Evolutionary conservation across 495 filamentous ascomycete genomes (phyloP).

Genomic region (Neurospora sublineolata): DNA sequence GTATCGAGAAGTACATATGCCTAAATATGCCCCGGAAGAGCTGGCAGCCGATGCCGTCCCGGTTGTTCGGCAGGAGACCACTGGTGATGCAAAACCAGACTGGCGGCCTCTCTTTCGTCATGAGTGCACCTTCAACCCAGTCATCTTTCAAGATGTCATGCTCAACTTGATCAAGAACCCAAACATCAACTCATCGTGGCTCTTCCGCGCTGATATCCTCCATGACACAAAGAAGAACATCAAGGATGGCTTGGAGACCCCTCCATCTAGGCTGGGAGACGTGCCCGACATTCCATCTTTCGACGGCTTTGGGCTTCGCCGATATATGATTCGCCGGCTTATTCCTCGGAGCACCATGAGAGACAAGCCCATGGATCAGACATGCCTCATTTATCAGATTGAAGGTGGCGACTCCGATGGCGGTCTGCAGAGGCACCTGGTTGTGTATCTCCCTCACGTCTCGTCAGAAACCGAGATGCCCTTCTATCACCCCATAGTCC

Average conservation of each 20-base stretch:
- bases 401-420: not conserved
- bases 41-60: constrained; percentile 20
- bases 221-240: constrained; percentile 25
- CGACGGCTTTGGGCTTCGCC: constrained; percentile 14
- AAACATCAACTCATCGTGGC: constrained; percentile 70
- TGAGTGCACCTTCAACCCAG: constrained; percentile 45
- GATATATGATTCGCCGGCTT: constrained; percentile 56
- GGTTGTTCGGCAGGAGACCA: constrained; percentile 8
- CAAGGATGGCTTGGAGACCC: not conserved
- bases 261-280: constrained; percentile 7
- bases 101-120: constrained; percentile 44
- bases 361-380: constrained; percentile 66
- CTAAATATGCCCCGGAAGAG: constrained; percentile 17
- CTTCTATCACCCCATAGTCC: constrained; percentile 75
- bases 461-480: constrained; percentile 50
- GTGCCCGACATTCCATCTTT: constrained; percentile 9
- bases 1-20: not conserved
- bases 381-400: constrained; percentile 55
- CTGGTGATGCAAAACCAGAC: constrained; percentile 11
- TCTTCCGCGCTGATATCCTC: constrained; percentile 81
- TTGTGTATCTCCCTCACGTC: constrained; percentile 73
- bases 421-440: constrained; percentile 35
- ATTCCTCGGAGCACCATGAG: constrained; percentile 70
- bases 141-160: constrained; percentile 52
- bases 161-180: constrained; percentile 70